These are phyloP conservation scores for Dendrothele bispora DNA, from an alignment of 768 basidiomycete species.

Conservation along the genomic window DNA sequence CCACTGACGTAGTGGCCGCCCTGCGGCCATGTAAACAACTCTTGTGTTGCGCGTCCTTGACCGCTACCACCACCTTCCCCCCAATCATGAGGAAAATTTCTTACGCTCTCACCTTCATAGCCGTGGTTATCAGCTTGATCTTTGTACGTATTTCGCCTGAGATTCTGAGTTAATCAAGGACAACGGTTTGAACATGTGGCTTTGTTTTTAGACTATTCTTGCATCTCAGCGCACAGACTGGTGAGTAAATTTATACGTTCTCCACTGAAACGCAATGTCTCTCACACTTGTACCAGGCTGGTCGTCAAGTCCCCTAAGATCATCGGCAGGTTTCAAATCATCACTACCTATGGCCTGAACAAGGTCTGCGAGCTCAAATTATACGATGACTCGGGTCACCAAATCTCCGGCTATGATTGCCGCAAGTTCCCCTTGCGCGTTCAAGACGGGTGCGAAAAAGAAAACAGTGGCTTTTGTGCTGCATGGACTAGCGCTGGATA, in stretches of 20 bases:
- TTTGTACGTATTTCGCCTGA: slow-evolving; percentile 41
- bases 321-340: slow-evolving; percentile 45
- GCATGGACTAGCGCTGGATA: slow-evolving; percentile 62
- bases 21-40: too few species aligned
- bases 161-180: not conserved
- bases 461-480: slow-evolving; percentile 60
- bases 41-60: too few species aligned
- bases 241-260: slow-evolving; percentile 34
- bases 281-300: slow-evolving; percentile 44
- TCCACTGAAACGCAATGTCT: not conserved
- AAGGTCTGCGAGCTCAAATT: slow-evolving; percentile 53
- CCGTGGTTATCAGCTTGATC: slow-evolving; percentile 47
- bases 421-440: slow-evolving; percentile 63
- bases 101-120: slow-evolving; percentile 63
- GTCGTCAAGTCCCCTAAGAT: slow-evolving; percentile 43
- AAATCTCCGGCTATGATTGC: slow-evolving; percentile 43
- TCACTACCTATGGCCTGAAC: slow-evolving; percentile 58
- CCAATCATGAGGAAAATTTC: slow-evolving; percentile 55
- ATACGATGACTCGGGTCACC: slow-evolving; percentile 2
- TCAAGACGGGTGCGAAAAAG: slow-evolving; percentile 45
- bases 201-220: slow-evolving; percentile 48
- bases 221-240: slow-evolving; percentile 63
- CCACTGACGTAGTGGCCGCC: too few species aligned
- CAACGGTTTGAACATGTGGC: not conserved
- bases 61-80: too few species aligned